Conservation (phyloP, 1,139 yeast species). For the Diutina ranongensis region DNA sequence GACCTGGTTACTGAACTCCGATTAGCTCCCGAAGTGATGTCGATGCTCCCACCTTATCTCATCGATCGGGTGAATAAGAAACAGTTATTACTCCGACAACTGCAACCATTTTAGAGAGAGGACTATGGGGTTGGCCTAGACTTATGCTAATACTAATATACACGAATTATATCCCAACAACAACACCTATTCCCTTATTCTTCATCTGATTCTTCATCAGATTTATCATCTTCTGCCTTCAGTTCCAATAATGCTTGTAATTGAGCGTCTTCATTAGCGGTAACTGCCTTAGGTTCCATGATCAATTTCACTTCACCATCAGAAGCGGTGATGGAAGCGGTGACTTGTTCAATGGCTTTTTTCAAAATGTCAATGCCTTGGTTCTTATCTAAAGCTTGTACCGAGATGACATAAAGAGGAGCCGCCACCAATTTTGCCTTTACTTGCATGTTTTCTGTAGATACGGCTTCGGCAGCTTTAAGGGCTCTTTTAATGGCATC, state of each 20-base stretch:
- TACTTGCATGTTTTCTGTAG: conserved; percentile 76
- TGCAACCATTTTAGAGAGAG: conserved; percentile 8
- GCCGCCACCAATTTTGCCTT: conserved; percentile 96
- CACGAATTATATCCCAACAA: background rate
- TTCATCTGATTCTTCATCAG: conserved; percentile 35
- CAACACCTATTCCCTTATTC: background rate
- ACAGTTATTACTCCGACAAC: conserved; percentile 19
- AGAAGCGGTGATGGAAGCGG: conserved; percentile 51
- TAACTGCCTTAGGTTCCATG: conserved; percentile 98
- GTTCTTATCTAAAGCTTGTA: conserved; percentile 85
- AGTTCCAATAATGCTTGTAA: conserved; percentile 78
- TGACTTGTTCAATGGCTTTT: conserved; percentile 68
- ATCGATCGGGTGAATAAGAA: conserved; percentile 31
- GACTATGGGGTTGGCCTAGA: background rate
- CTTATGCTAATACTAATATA: background rate
- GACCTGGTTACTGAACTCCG: conserved; percentile 26
- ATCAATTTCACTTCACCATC: conserved; percentile 90
- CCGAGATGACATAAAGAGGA: conserved; percentile 87
- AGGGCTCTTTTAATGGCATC: conserved; percentile 92
- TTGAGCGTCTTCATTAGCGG: conserved; percentile 97
- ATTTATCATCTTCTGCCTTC: conserved; percentile 37
- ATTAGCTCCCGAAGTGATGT: conserved; percentile 25
- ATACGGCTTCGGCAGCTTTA: conserved; percentile 71
- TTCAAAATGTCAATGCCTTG: conserved; percentile 74
- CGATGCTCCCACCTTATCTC: conserved; percentile 27